phyloP scores from a whole-genome alignment of 768 basidiomycete species.

The Candolleomyces eurysporus region DNA sequence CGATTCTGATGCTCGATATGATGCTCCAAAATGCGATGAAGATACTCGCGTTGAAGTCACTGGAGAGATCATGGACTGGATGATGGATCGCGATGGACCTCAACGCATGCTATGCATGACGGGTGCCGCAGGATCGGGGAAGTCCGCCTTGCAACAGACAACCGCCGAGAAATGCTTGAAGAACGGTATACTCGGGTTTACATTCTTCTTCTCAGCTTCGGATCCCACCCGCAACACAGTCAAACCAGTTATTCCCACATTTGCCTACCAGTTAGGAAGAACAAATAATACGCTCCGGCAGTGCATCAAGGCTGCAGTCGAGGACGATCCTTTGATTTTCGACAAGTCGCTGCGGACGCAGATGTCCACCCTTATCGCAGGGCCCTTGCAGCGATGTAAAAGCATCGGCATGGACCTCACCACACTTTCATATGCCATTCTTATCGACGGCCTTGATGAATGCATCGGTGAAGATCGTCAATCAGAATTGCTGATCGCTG shows the following conservation, averaged over 20 bases:
- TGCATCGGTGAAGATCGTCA: no score
- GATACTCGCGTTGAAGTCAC: no score
- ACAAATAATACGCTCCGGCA: background rate
- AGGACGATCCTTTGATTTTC: background rate
- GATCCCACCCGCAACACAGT: no score
- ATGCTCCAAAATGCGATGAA: no score
- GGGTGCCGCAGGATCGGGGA: no score
- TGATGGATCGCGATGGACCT: no score
- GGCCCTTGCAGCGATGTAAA: background rate
- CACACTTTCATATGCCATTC: background rate
- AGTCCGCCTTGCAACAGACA: background rate
- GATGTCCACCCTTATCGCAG: background rate
- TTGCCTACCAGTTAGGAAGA: background rate
- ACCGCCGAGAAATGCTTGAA: background rate
- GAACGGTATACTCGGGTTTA: background rate
- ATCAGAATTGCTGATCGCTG: no score
- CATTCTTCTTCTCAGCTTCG: slow-evolving; percentile 1
- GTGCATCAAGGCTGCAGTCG: background rate
- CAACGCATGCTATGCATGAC: no score
- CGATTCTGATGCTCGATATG: no score
- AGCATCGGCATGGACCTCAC: background rate
- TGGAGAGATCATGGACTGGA: no score
- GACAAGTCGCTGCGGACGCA: background rate
- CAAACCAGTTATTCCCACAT: no score
- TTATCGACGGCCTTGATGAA: background rate